Base-by-base conservation (phyloP, 2,329 filamentous ascomycete species). In the Microsporum ferrugineum region DNA sequence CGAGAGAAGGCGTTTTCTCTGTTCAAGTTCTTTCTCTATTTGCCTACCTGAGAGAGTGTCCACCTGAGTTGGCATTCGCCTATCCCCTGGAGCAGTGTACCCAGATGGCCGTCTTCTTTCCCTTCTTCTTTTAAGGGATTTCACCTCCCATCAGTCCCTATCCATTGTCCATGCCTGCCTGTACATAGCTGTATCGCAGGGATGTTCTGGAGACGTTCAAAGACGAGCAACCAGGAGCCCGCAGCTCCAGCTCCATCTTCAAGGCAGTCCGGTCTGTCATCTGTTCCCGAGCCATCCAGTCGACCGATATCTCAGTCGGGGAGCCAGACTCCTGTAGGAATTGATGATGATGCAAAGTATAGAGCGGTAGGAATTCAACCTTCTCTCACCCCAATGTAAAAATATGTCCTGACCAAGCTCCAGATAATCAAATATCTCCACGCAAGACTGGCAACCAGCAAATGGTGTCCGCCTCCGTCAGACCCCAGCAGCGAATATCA, bases 401-500 rank as follows among this genome's bases (percentile, higher is more conserved):
- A 27, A 53, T 27, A 17, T 3, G 17, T 23, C 43, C 63, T 43
- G 58, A 56, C 53, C 58, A 62, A 49, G 43, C 59, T 60, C 38
- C 65, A 69, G 68, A 69, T 69, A 66, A 65, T 67, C 39, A 68
- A 68, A 62, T 69, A 68, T 57, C 65, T 69, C 58, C 66, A 69
- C 63, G 67, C 67, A 53, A 66, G 67, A 58, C 64, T 69, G 64
- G 63, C 65, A 61, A 65, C 67, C 17, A 68, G 67, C 62, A 65
- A 66, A 59, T 69, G 67, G 68, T 67, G 68, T 58, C 62, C 63
- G 61, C 23, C 43, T 38, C 60, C 60, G 45, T 58, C 65, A 23
- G 62, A 64, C 43, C 59, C 63, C 8, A 61, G 60, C 12, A 47
- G 61, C 29, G 55, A 62, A 47, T 66, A 63, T 7, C 65, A 69